phyloP scores from a whole-genome alignment of 192 early-diverging fungal species.

The Coemansia sp. region DNA sequence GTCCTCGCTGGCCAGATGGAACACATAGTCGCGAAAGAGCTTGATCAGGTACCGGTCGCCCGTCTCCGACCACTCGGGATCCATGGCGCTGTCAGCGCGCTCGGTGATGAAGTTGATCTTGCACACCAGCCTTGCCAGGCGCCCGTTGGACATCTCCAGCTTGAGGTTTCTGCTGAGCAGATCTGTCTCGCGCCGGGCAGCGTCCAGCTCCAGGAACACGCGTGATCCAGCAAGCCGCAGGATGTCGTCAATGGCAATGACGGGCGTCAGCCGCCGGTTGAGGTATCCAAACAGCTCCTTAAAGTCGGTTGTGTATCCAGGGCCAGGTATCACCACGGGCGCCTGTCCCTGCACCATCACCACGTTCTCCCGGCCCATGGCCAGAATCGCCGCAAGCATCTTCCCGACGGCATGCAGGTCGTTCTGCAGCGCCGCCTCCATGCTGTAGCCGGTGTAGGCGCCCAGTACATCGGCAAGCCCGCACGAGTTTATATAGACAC shows the following conservation, averaged over 20 bases:
- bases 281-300: conserved; percentile 75
- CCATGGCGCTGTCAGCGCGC: conserved; percentile 79
- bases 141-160: conserved; percentile 89
- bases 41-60: conserved; percentile 98
- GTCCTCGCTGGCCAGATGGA: conserved; percentile 88
- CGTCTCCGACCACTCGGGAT: conserved; percentile 95
- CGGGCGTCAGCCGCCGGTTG: conserved; percentile 36
- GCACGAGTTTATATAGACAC: conserved; percentile 52
- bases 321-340: conserved; percentile 72
- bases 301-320: conserved; percentile 72
- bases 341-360: conserved; percentile 22
- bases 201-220: conserved; percentile 48
- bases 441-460: conserved; percentile 5
- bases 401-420: conserved; percentile 41
- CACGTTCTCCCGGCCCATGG: conserved; percentile 19
- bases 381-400: conserved; percentile 26
- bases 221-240: conserved; percentile 48
- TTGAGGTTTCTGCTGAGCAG: conserved; percentile 73
- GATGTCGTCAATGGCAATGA: conserved; percentile 41
- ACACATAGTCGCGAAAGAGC: conserved; percentile 97
- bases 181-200: conserved; percentile 63
- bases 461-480: conserved; percentile 43
- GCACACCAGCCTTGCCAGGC: conserved; percentile 81
- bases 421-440: conserved; percentile 27
- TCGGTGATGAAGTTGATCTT: conserved; percentile 95